Evolutionary conservation across 1,284 basidiomycete genomes (phyloP).

Genomic region (Pseudomicrostroma phylloplanum): DNA sequence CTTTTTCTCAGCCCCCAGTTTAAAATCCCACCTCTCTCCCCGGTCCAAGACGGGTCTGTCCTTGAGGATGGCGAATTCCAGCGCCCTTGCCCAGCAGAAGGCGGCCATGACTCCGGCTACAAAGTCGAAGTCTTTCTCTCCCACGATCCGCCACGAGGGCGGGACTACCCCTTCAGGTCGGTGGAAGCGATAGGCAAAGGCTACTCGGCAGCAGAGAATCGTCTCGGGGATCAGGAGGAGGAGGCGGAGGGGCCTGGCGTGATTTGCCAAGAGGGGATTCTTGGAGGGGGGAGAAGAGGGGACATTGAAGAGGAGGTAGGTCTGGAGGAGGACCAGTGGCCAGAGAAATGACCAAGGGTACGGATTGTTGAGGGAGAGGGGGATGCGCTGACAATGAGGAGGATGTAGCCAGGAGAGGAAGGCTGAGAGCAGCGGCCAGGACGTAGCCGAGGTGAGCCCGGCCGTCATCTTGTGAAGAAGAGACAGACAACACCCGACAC

Average conservation of each 20-base stretch:
- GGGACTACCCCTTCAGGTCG: background rate
- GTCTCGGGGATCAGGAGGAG: background rate
- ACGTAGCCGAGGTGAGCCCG: no score
- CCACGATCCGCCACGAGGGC: no score
- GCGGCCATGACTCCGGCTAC: background rate
- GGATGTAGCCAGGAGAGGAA: background rate
- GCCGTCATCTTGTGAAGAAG: no score
- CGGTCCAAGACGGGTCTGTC: background rate
- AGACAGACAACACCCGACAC: no score
- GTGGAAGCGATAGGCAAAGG: constrained; percentile 1
- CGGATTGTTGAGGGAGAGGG: background rate
- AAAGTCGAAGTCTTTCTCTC: background rate
- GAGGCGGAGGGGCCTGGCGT: background rate
- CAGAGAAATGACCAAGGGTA: background rate
- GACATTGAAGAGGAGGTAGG: constrained; percentile 5
- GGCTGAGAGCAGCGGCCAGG: no score
- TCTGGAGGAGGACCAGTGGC: background rate
- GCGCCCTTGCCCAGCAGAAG: background rate
- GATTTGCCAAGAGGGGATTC: background rate
- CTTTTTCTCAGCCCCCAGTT: background rate
- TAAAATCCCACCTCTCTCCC: background rate
- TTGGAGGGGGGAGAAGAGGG: background rate
- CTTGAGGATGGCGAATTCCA: background rate
- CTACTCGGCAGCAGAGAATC: background rate
- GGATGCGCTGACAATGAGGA: background rate